Conservation (phyloP, 202 grass and related monocot genomes). For the Setaria viridis region DNA sequence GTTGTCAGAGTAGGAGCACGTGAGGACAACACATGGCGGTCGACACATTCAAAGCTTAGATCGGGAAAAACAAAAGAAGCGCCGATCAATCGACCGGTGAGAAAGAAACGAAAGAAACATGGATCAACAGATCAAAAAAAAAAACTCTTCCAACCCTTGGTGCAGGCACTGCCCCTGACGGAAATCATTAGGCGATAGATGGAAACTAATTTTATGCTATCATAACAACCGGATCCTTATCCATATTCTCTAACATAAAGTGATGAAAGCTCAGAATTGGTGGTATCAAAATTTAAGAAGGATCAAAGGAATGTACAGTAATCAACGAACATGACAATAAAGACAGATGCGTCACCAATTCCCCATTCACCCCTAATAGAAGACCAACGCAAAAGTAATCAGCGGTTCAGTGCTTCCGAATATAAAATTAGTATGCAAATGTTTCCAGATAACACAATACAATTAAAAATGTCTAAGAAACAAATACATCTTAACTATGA, state of each 20-base stretch:
- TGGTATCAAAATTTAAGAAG: background rate
- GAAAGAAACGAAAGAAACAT: too few relatives aligned
- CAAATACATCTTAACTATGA: background rate
- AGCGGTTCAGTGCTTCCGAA: background rate
- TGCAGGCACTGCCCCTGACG: too few relatives aligned
- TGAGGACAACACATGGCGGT: too few relatives aligned
- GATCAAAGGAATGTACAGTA: background rate
- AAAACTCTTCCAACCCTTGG: too few relatives aligned
- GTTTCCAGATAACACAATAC: background rate
- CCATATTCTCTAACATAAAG: background rate
- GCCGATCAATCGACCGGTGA: too few relatives aligned
- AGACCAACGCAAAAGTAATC: background rate
- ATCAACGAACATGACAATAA: slow-evolving; percentile 22
- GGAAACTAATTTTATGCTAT: too few relatives aligned
- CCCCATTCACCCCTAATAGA: background rate
- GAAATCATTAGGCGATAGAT: too few relatives aligned
- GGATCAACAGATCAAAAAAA: too few relatives aligned
- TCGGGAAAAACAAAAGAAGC: too few relatives aligned
- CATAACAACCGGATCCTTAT: too few relatives aligned
- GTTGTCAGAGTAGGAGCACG: too few relatives aligned
- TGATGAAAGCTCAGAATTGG: background rate
- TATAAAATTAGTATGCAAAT: background rate
- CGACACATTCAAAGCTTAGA: too few relatives aligned
- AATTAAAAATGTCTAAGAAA: background rate
- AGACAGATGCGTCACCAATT: background rate